These are phyloP conservation scores for Buxus sempervirens DNA, from an alignment of 164 flowering plant species.

Conservation along the genomic window DNA sequence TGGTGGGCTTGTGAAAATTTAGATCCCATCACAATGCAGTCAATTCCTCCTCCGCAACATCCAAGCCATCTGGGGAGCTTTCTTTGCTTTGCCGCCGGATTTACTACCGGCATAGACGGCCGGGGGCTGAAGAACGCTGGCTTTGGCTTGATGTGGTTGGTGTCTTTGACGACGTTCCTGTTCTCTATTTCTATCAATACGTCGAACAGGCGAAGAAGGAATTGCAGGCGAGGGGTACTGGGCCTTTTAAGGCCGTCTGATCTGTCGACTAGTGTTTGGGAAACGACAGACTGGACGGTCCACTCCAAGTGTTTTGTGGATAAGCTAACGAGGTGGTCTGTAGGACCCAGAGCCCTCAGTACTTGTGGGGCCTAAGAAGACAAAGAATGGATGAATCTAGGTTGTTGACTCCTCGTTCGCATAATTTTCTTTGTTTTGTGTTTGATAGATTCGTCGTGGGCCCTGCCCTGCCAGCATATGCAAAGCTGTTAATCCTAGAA, in stretches of 20 bases:
- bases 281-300: constrained; percentile 8
- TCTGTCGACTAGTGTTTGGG: not conserved
- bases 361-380: too few relatives aligned
- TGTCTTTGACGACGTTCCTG: not conserved
- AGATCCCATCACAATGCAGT: not conserved
- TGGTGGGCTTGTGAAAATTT: not conserved
- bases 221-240: not conserved
- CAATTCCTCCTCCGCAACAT: not conserved
- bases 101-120: constrained; percentile 1
- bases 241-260: not conserved
- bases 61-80: not conserved
- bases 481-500: too few relatives aligned
- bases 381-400: too few relatives aligned
- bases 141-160: not conserved
- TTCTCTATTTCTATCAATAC: not conserved
- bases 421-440: too few relatives aligned
- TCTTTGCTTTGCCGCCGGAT: not conserved
- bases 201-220: not conserved
- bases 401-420: too few relatives aligned
- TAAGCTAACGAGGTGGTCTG: too few relatives aligned
- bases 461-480: too few relatives aligned
- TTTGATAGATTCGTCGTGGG: too few relatives aligned
- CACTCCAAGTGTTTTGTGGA: too few relatives aligned
- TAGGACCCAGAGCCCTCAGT: too few relatives aligned
- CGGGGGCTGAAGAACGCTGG: not conserved